Base-by-base conservation (phyloP, 2,329 filamentous ascomycete genomes). In the Fusarium sp. region DNA sequence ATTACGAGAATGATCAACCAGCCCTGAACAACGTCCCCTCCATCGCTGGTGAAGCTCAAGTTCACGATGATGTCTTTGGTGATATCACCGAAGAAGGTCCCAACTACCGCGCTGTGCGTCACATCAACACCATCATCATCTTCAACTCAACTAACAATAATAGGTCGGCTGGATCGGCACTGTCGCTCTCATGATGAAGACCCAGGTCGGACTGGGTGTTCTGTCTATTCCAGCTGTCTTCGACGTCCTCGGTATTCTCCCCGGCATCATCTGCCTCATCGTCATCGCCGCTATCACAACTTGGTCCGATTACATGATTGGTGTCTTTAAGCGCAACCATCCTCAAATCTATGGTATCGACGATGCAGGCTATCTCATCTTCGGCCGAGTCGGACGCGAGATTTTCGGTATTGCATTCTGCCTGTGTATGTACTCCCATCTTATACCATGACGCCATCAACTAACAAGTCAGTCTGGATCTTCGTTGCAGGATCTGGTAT, bases 301-400 rank as follows among this genome's bases (percentile, higher is more conserved):
- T 0, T 87, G 85, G 85, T 85, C 84, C 8, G 81, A 82, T 62
- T 86, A 84, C 66, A 84, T 86, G 35, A 79, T 87, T 11, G 86
- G 85, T 17, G 77, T 80, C 10, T 88, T 88, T 78, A 89, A 89
- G 75, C 73, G 85, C 27, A 78, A 79, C 25, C 87, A 89, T 70
- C 82, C 82, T 4, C 81, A 85, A 46, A 84, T 88, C 2, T 88
- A 89, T 71, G 82, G 85, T 44, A 86, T 89, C 62, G 86, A 87
- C 56, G 87, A 88, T 68, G 86, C 84, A 1, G 86, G 85, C 20
- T 69, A 68, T 7, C 77, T 87, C 35, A 80, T 88, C 17, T 86
- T 87, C 68, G 86, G 87, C 20, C 81, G 78, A 2, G 58, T 82
- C 6, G 86, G 86, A 1, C 81, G 83, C 6, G 83, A 84, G 59